These are phyloP conservation scores for Tricholoma sp. DNA, from an alignment of 768 basidiomycete genomes.

Conservation along the genomic window DNA sequence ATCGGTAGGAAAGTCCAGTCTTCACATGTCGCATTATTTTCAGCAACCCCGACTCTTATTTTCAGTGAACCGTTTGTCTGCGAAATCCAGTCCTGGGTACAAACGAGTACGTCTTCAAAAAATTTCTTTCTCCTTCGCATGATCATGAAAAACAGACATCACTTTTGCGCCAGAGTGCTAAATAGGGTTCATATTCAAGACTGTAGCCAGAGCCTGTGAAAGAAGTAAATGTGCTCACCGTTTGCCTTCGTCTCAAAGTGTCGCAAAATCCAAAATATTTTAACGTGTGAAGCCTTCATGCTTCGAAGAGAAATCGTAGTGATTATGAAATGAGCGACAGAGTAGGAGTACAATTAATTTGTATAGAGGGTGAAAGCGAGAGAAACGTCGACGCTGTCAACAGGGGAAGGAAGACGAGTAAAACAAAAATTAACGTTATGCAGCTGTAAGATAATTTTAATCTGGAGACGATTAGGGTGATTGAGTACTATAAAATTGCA, in stretches of 20 bases:
- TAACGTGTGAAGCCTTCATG: background rate
- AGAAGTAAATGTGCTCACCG: slow-evolving; percentile 7
- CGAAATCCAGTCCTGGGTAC: too few species aligned
- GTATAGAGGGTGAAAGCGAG: background rate
- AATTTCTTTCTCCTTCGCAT: too few species aligned
- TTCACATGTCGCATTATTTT: too few species aligned
- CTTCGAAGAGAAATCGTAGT: background rate
- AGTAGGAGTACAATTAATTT: background rate
- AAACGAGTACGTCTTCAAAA: too few species aligned
- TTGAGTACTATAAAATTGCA: background rate
- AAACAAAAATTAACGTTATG: background rate
- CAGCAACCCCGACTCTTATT: too few species aligned
- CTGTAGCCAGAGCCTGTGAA: slow-evolving; percentile 20
- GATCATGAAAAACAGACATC: too few species aligned
- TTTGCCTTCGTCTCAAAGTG: too few species aligned
- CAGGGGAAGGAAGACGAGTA: background rate
- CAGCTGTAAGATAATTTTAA: background rate
- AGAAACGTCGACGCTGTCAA: background rate
- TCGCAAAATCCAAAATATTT: too few species aligned
- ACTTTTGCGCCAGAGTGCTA: too few species aligned
- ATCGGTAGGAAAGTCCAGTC: too few species aligned
- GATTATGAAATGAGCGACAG: background rate
- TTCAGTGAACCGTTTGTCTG: too few species aligned
- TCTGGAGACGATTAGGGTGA: background rate
- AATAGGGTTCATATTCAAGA: too few species aligned